Evolutionary conservation across 2,329 filamentous ascomycete species (phyloP), one percentile per base, ranked within the genome.

Genomic region (Blumeriella jaapii): DNA sequence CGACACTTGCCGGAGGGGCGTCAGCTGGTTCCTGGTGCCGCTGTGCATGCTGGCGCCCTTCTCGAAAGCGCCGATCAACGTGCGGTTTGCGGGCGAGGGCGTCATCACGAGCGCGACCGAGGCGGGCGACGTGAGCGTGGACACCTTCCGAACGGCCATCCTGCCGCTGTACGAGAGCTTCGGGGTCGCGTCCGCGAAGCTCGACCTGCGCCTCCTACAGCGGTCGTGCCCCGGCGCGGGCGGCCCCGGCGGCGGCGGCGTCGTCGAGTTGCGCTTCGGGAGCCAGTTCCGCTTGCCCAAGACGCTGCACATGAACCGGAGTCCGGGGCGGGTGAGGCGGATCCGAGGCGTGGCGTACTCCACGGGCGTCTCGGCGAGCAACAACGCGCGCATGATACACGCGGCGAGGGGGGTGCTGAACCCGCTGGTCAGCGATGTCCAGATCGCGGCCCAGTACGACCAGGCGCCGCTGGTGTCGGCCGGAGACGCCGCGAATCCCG

Each of bases 301-400:
- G 65, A 98, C 91, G 23, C 65, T 98, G 55, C 91, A 98, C 59
- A 62, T 95, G 36, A 70, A 79, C 56, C 69, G 93, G 49, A 82
- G 74, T 44, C 76, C 87, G 0, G 91, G 91, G 6, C 69, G 83
- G 37, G 80, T 98, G 52, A 89, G 86, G 69, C 76, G 78, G 49
- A 82, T 98, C 47, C 72, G 89, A 38, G 91, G 91, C 40, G 91
- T 98, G 27, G 87, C 91, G 30, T 98, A 96, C 60, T 82, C 82
- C 36, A 86, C 84, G 1, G 91, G 93, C 29, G 87, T 96, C 1
- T 82, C 83, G 8, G 89, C 83, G 0, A 86, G 81, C 31, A 95
- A 95, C 58, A 98, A 96, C 56, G 83, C 81, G 43, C 72, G 91
- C 45, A 93, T 95, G 82, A 98, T 96, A 53, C 83, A 94, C 53